A percentile compares a stretch with the other conserved stretches of the same genome.
Evolutionary conservation across 306 rosid genomes (phyloP).

Genomic region (Pyrus communis): DNA sequence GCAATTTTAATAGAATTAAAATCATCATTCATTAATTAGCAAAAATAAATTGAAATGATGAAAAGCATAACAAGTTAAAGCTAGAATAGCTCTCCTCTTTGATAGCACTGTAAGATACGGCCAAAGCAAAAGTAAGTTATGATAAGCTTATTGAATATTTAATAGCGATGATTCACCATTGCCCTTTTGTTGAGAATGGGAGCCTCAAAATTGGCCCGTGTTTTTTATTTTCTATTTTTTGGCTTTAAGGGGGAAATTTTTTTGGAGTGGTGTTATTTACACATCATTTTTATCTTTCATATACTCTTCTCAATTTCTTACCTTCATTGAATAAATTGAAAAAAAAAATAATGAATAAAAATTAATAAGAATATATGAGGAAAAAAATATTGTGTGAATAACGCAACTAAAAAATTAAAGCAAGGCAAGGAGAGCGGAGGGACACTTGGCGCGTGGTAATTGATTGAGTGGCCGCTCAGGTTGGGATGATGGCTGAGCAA

Average conservation of each 20-base stretch:
- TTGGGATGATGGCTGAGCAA: conserved; percentile 8
- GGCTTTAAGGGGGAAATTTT: conserved; percentile 14
- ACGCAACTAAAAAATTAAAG: conserved; percentile 4
- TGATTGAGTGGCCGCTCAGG: conserved; percentile 40
- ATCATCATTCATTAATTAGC: neutral
- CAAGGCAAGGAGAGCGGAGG: conserved; percentile 28
- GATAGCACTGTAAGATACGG: conserved; percentile 20
- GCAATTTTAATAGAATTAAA: neutral
- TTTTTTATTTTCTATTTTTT: conserved; percentile 14
- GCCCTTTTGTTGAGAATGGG: conserved; percentile 37
- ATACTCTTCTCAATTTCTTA: accelerated
- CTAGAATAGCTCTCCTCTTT: conserved; percentile 21
- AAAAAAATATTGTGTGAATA: too few species aligned
- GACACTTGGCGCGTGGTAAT: conserved; percentile 47
- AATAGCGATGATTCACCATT: conserved; percentile 37
- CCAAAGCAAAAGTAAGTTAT: conserved; percentile 26
- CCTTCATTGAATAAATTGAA: accelerated
- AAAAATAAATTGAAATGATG: conserved; percentile 20
- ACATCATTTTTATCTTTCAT: too few species aligned
- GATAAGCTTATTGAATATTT: conserved; percentile 52
- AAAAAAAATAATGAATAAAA: too few species aligned
- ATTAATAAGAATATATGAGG: neutral
- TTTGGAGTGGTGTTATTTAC: too few species aligned
- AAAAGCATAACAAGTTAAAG: neutral
- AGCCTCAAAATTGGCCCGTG: conserved; percentile 27